phyloP scores from a whole-genome alignment of 495 filamentous ascomycete species.

The Lasiosphaeria ovina region DNA sequence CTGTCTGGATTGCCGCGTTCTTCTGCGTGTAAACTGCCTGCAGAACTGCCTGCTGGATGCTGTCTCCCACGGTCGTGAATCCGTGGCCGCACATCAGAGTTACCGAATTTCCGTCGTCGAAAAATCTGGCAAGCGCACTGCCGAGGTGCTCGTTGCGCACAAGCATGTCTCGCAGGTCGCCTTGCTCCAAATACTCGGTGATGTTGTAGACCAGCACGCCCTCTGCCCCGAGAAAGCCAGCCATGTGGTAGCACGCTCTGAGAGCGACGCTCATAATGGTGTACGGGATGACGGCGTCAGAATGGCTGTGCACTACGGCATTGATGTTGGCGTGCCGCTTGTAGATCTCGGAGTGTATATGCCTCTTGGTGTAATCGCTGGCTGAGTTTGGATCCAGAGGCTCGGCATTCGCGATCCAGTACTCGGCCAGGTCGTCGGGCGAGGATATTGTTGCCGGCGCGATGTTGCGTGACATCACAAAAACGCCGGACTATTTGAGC shows the following conservation, averaged over 20 bases:
- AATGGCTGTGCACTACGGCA: slow-evolving; percentile 49
- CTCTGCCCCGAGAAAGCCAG: slow-evolving; percentile 40
- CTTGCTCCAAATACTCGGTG: slow-evolving; percentile 20
- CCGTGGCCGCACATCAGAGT: slow-evolving; percentile 52
- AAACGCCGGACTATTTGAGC: slow-evolving; percentile 31
- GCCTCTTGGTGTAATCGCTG: slow-evolving; percentile 44
- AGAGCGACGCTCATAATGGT: slow-evolving; percentile 42
- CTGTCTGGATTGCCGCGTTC: slow-evolving; percentile 44
- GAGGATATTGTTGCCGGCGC: slow-evolving; percentile 47
- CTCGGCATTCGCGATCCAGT: slow-evolving; percentile 37
- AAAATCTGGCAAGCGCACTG: slow-evolving; percentile 24
- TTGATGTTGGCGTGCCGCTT: slow-evolving; percentile 42
- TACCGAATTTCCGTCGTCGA: slow-evolving; percentile 31
- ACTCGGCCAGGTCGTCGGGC: slow-evolving; percentile 43
- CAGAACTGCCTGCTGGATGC: slow-evolving; percentile 41
- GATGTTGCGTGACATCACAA: slow-evolving; percentile 46
- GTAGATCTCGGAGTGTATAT: slow-evolving; percentile 53
- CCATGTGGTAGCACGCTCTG: slow-evolving; percentile 44
- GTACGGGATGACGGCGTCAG: slow-evolving; percentile 46
- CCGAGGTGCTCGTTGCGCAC: slow-evolving; percentile 38
- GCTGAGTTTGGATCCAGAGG: slow-evolving; percentile 35
- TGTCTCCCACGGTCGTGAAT: slow-evolving; percentile 39
- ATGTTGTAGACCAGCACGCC: slow-evolving; percentile 39
- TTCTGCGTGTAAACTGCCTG: slow-evolving; percentile 46
- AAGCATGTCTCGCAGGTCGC: slow-evolving; percentile 40